phyloP scores from a whole-genome alignment of 805 yeast genomes.

The Kodamaea neixiangensis region DNA sequence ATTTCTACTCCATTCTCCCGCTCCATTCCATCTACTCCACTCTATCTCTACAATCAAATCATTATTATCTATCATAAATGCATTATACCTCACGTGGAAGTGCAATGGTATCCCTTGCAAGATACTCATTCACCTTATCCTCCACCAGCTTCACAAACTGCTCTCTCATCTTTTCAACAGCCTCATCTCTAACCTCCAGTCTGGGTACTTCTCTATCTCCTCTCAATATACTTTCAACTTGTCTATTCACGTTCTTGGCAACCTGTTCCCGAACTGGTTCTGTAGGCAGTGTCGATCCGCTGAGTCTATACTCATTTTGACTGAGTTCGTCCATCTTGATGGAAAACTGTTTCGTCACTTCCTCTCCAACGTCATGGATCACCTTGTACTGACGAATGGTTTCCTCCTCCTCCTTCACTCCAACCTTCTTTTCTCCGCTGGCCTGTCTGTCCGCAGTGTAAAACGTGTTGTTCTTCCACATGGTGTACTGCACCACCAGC shows the following conservation, averaged over 20 bases:
- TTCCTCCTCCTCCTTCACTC: neutral
- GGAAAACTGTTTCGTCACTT: constrained; percentile 33
- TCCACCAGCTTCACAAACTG: constrained; percentile 30
- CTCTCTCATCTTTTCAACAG: constrained; percentile 23
- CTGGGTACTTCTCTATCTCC: neutral
- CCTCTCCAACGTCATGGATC: constrained; percentile 35
- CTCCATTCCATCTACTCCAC: too few relatives aligned
- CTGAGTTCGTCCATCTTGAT: constrained; percentile 35
- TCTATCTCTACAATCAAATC: too few relatives aligned
- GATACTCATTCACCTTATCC: constrained; percentile 24
- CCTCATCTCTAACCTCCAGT: constrained; percentile 10
- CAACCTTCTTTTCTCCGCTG: constrained; percentile 6
- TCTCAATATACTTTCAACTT: constrained; percentile 21
- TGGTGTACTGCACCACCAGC: constrained; percentile 40
- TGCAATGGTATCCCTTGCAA: constrained; percentile 1
- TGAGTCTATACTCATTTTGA: constrained; percentile 16
- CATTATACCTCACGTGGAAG: neutral
- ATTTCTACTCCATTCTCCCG: too few relatives aligned
- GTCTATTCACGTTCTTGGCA: constrained; percentile 31
- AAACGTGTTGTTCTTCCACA: constrained; percentile 41
- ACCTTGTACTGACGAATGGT: constrained; percentile 14
- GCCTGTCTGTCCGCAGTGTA: constrained; percentile 7
- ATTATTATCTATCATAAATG: too few relatives aligned
- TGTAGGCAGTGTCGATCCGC: constrained; percentile 12
- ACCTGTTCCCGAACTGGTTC: constrained; percentile 31